Conservation (phyloP, 352 stramenopile genomes). For the Phytophthora chlamydospora region DNA sequence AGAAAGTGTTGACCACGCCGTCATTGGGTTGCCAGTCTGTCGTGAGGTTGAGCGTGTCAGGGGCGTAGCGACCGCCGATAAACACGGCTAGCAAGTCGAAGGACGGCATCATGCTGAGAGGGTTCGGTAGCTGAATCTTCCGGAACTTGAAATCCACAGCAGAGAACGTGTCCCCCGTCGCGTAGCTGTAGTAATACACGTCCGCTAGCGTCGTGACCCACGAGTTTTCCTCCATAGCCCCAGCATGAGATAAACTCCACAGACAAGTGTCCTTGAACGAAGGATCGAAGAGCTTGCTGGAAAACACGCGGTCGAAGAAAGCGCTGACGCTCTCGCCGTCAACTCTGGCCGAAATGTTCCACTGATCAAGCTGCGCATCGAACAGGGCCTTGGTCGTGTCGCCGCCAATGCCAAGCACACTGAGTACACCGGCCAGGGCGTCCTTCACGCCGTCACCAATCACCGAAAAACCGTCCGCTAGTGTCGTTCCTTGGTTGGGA, state of each 20-base stretch:
- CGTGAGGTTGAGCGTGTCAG: slow-evolving; percentile 27
- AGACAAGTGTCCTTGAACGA: slow-evolving; percentile 39
- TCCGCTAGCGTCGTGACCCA: slow-evolving; percentile 44
- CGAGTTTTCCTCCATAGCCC: slow-evolving; percentile 39
- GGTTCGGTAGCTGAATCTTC: slow-evolving; percentile 34
- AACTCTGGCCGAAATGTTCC: slow-evolving; percentile 41
- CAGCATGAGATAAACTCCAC: slow-evolving; percentile 33
- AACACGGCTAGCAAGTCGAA: slow-evolving; percentile 24
- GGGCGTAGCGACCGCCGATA: slow-evolving; percentile 35
- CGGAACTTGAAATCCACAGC: slow-evolving; percentile 20
- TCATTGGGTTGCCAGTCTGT: slow-evolving; percentile 44
- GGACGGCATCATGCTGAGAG: slow-evolving; percentile 30
- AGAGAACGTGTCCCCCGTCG: slow-evolving; percentile 33
- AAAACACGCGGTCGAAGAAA: slow-evolving; percentile 52
- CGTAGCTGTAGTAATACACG: slow-evolving; percentile 46
- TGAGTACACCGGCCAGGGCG: slow-evolving; percentile 29
- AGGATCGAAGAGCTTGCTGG: slow-evolving; percentile 37
- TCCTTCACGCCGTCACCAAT: slow-evolving; percentile 42
- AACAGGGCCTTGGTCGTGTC: slow-evolving; percentile 30
- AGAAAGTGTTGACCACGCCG: slow-evolving; percentile 44
- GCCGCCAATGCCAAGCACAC: slow-evolving; percentile 30
- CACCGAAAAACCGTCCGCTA: slow-evolving; percentile 41
- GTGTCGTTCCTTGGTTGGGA: slow-evolving; percentile 48
- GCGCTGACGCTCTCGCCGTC: slow-evolving; percentile 30
- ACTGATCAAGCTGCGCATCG: slow-evolving; percentile 57